These are phyloP conservation scores for Senna tora DNA, from an alignment of 306 rosid genomes.

Conservation along the genomic window DNA sequence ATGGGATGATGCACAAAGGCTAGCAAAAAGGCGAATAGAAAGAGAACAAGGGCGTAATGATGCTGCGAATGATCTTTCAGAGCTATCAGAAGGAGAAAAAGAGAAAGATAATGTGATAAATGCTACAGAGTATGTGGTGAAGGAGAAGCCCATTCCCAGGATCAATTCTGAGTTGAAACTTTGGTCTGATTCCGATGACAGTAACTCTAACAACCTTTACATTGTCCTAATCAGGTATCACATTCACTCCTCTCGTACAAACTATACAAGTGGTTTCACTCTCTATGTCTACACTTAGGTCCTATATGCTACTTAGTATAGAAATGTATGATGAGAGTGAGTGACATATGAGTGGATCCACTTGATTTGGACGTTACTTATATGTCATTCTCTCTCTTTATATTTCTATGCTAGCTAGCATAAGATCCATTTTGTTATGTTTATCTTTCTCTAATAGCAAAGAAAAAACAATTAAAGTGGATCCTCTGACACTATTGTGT, in stretches of 20 bases:
- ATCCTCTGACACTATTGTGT: too few species aligned
- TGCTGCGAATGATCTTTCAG: conserved; percentile 74
- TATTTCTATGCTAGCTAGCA: too few species aligned
- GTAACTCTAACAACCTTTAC: conserved; percentile 59
- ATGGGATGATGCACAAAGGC: conserved; percentile 66
- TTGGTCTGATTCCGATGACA: conserved; percentile 55
- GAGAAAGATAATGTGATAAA: conserved; percentile 60
- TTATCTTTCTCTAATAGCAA: too few species aligned
- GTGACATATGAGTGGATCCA: too few species aligned
- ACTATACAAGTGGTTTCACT: not conserved
- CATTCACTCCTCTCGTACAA: not conserved
- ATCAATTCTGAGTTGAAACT: conserved; percentile 57
- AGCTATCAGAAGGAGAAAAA: conserved; percentile 79
- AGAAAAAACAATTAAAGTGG: too few species aligned
- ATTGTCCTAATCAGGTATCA: conserved; percentile 67
- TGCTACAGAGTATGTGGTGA: conserved; percentile 33
- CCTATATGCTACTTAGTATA: too few species aligned
- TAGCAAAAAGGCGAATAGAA: conserved; percentile 52
- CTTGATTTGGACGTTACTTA: too few species aligned
- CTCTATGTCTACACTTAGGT: too few species aligned
- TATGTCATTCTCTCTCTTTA: too few species aligned
- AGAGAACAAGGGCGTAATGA: conserved; percentile 72
- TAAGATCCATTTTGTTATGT: too few species aligned
- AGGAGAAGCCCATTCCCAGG: conserved; percentile 32
- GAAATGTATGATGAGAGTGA: too few species aligned